A percentile compares a stretch with the other conserved stretches of the same genome.
These are phyloP conservation scores for Colletotrichum australisinense DNA, from an alignment of 2,329 filamentous ascomycete genomes.

Conservation along the genomic window DNA sequence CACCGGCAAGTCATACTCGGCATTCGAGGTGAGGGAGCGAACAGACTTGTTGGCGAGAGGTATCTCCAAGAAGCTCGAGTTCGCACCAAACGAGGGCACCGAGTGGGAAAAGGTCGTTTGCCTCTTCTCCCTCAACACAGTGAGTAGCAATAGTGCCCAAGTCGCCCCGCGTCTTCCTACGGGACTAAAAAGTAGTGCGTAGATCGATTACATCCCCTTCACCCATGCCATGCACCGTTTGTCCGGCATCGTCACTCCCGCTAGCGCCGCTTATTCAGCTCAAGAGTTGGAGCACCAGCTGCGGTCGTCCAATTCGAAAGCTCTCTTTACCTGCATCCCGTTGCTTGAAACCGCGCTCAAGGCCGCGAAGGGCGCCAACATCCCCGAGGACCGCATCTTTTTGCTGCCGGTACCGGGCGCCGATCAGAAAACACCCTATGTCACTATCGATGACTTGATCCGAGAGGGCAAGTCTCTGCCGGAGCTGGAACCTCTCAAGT, in stretches of 20 bases:
- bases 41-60: constrained; percentile 76
- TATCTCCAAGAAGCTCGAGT: constrained; percentile 77
- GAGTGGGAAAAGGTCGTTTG: constrained; percentile 87
- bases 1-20: constrained; percentile 74
- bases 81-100: constrained; percentile 74
- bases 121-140: constrained; percentile 84
- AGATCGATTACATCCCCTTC: constrained; percentile 81
- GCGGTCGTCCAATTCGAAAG: constrained; percentile 74
- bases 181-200: constrained; percentile 5
- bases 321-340: constrained; percentile 76
- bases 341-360: constrained; percentile 71
- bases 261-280: constrained; percentile 79
- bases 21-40: constrained; percentile 71
- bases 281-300: constrained; percentile 79
- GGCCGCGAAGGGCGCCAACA: constrained; percentile 69
- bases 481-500: constrained; percentile 65
- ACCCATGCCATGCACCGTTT: constrained; percentile 80
- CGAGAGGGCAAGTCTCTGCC: constrained; percentile 67
- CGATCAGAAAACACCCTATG: constrained; percentile 62
- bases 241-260: constrained; percentile 79
- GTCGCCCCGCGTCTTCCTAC: background rate
- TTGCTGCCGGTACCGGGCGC: constrained; percentile 75
- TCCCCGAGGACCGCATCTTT: constrained; percentile 73
- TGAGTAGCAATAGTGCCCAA: constrained; percentile 49
- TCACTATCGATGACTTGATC: constrained; percentile 75